These are phyloP conservation scores for Neofusicoccum umdonicola DNA, from an alignment of 2,329 filamentous ascomycete species.

Conservation along the genomic window DNA sequence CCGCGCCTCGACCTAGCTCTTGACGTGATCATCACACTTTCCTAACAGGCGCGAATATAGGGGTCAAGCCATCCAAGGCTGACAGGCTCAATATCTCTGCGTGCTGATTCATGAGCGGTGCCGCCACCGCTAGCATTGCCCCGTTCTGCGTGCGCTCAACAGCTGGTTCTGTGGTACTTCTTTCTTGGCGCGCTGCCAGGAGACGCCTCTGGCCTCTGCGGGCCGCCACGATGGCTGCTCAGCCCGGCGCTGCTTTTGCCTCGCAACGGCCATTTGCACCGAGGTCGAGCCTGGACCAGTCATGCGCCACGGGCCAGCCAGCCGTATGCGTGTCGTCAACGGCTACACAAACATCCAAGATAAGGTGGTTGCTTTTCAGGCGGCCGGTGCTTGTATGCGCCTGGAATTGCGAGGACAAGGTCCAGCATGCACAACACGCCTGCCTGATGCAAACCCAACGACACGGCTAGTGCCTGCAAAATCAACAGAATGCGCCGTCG, in stretches of 20 bases:
- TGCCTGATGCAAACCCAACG: background rate
- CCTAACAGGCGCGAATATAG: background rate
- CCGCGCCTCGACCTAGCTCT: background rate
- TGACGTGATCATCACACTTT: background rate
- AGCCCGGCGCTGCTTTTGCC: background rate
- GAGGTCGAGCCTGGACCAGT: background rate
- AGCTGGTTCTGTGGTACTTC: background rate
- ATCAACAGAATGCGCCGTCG: background rate
- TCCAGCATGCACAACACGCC: background rate
- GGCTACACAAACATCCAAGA: conserved; percentile 1
- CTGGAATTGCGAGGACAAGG: conserved; percentile 1
- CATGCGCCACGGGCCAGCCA: background rate
- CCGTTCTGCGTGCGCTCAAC: background rate
- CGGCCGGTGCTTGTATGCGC: background rate
- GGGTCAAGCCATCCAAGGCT: background rate
- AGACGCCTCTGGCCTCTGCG: background rate
- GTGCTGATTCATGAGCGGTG: background rate
- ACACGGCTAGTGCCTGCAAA: background rate
- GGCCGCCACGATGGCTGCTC: background rate
- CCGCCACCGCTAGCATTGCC: background rate
- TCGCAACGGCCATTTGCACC: background rate
- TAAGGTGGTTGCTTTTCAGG: background rate
- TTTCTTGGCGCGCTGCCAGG: background rate
- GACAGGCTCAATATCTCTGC: background rate
- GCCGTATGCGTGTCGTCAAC: background rate